Conservation (phyloP, 2,329 filamentous ascomycete genomes). For the Pyricularia pennisetigena region DNA sequence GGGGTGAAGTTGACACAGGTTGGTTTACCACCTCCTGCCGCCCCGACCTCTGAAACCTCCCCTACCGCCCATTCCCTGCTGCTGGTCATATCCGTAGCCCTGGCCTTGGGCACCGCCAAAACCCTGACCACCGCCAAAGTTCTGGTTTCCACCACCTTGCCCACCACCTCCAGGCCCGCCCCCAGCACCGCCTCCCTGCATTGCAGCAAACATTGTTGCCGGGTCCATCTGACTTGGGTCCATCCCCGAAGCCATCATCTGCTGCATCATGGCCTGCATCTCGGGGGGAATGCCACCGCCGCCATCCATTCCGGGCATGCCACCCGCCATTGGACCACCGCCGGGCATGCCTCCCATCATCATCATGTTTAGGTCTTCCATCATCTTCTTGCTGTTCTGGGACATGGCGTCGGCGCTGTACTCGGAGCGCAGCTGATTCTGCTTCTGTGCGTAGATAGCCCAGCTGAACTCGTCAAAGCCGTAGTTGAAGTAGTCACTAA, state of each 20-base stretch:
- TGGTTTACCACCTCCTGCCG: conserved; percentile 5
- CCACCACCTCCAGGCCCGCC: conserved; percentile 28
- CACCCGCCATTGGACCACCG: conserved; percentile 18
- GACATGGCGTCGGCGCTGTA: conserved; percentile 58
- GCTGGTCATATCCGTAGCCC: conserved; percentile 27
- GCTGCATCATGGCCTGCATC: conserved; percentile 61
- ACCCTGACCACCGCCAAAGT: conserved; percentile 27
- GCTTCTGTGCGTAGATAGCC: conserved; percentile 87
- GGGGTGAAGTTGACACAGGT: background rate
- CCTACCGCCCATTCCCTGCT: conserved; percentile 28
- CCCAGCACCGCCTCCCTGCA: conserved; percentile 32
- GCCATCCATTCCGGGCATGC: conserved; percentile 28
- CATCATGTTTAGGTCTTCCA: conserved; percentile 58
- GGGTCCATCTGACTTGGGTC: conserved; percentile 59
- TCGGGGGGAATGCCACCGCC: conserved; percentile 52
- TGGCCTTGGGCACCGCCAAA: conserved; percentile 44
- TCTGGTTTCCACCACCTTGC: conserved; percentile 40
- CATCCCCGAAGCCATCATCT: conserved; percentile 58
- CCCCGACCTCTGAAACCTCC: conserved; percentile 13
- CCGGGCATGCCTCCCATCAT: conserved; percentile 45
- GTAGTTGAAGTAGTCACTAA: conserved; percentile 98
- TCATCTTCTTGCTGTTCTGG: conserved; percentile 67
- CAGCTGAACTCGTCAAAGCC: conserved; percentile 98
- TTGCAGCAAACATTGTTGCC: conserved; percentile 45
- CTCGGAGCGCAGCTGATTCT: conserved; percentile 67